A percentile compares a stretch with the other conserved stretches of the same genome.
phyloP scores from a whole-genome alignment of 768 basidiomycete species.

The Psilocybe sp. region DNA sequence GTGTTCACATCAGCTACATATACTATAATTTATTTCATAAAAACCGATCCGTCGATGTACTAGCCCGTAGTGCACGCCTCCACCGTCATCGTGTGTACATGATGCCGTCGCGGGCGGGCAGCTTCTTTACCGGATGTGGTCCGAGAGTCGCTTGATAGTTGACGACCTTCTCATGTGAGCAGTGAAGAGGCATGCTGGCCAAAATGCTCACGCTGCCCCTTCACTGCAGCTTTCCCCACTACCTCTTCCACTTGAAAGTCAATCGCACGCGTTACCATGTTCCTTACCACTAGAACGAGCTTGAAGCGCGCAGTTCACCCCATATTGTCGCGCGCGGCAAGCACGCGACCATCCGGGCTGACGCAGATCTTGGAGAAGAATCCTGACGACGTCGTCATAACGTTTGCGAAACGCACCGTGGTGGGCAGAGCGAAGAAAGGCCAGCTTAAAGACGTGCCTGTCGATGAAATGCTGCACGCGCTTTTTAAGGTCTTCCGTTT shows the following conservation, averaged over 20 bases:
- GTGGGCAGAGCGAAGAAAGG: conserved; percentile 88
- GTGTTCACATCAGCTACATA: too few relatives aligned
- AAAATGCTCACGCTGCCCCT: conserved; percentile 4
- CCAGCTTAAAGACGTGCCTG: conserved; percentile 82
- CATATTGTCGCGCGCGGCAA: conserved; percentile 34
- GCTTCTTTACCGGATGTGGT: too few relatives aligned
- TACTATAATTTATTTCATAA: too few relatives aligned
- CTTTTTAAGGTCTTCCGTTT: conserved; percentile 64
- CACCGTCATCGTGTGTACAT: too few relatives aligned
- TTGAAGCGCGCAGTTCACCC: conserved; percentile 15
- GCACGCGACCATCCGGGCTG: conserved; percentile 42
- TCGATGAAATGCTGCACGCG: conserved; percentile 83
- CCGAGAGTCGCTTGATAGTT: background rate
- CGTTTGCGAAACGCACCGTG: conserved; percentile 88
- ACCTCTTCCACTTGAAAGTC: background rate
- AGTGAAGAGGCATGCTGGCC: background rate
- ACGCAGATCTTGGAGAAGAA: conserved; percentile 61
- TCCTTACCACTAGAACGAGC: conserved; percentile 7
- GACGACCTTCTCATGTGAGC: conserved; percentile 1
- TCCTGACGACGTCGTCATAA: conserved; percentile 86
- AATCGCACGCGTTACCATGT: conserved; percentile 5
- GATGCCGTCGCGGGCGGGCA: too few relatives aligned
- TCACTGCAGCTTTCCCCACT: conserved; percentile 4
- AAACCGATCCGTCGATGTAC: too few relatives aligned
- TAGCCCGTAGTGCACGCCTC: too few relatives aligned